Base-by-base conservation (phyloP, 2,329 filamentous ascomycete genomes). In the Sclerotinia subarctica region DNA sequence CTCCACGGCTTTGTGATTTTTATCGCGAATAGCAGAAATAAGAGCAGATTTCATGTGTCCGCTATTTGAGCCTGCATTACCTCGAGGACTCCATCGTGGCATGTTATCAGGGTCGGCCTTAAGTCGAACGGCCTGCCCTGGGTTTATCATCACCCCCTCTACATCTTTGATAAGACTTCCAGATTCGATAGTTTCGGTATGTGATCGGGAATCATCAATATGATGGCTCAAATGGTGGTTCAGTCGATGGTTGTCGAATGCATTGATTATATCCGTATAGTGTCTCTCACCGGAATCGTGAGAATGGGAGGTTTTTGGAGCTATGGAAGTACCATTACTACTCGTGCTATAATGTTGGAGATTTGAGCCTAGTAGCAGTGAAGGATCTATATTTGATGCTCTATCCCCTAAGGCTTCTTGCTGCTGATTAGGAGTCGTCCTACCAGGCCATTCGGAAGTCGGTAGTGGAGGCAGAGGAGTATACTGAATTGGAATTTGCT, bases 1-100 rank as follows among this genome's bases (percentile, higher is more conserved):
- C 76, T 86, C 83, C 1, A 87, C 77, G 47, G 85, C 76, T 72
- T 83, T 83, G 74, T 86, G 83, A 72, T 88, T 87, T 72, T 80
- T 83, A 47, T 80, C 79, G n/a, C 85, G 82, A 17, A 89, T 81
- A 4, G 86, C 86, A 8, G 82, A 81, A 2, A 85, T 73, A 0
- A 89, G 79, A 3, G 84, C 81, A 2, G 79, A 76, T 73, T 79
- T 82, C 72, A 84, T 77, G 63, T 81, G 81, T 0, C 79, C 76
- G 0, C 79, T 79, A 44, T 83, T 82, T 4, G 79, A 76, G 7
- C 80, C 82, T 0, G 76, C 74, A 2, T 76, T 79, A 71, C 81
- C 82, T 59, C 83, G 80, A 2, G 85, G 83, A 51, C 78, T 79
- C 80, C 82, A 84, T 62, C 83, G 82, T 1, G 85, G 85, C 80